Base-by-base conservation (phyloP, 2,329 filamentous ascomycete species). In the Pseudogymnoascus sp. region DNA sequence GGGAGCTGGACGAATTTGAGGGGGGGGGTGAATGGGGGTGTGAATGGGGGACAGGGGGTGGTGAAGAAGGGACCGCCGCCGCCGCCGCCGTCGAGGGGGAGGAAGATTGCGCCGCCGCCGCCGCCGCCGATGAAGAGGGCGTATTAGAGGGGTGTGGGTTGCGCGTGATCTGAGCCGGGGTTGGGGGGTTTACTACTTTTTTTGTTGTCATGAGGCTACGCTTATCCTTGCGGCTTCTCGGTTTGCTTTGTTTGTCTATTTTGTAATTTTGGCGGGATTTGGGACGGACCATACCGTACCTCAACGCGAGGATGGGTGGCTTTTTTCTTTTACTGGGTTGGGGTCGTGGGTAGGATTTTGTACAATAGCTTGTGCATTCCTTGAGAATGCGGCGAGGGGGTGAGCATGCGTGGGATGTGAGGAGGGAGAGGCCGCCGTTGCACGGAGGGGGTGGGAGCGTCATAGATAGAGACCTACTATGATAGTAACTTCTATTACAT, bases 51-150 rank as follows among this genome's bases (percentile, higher is more conserved):
- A 70, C 63, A 82, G 81, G 28, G 53, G 33, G 14, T n/a, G 53
- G 25, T 31, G 25, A 59, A 59, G 72, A 85, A 83, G 73, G 80
- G 79, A 50, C 82, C 84, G 56, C 85, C 86, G 18, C 85, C 86
- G 28, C 86, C 85, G 23, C 84, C 84, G 25, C 82, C 83, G 7
- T 82, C 81, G 21, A 77, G 85, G 70, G 76, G 82, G 37, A 89
- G 87, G 78, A 88, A 88, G 73, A 84, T 85, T 11, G 84, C 85
- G 65, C 84, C 84, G 38, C 85, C 84, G 21, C 84, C 83, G 10
- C 85, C 86, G 21, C 42, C 42, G 42, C 42, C 42, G 21, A 47
- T 47, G 42, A 47, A 47, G 42, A 47, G 42, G 42, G 21, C 18
- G 18, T 23, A 14, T 23, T 47, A 47, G 40, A 33, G 10, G n/a